Evolutionary conservation across 2,329 filamentous ascomycete species (phyloP).

Genomic region (Colletotrichum salicis): DNA sequence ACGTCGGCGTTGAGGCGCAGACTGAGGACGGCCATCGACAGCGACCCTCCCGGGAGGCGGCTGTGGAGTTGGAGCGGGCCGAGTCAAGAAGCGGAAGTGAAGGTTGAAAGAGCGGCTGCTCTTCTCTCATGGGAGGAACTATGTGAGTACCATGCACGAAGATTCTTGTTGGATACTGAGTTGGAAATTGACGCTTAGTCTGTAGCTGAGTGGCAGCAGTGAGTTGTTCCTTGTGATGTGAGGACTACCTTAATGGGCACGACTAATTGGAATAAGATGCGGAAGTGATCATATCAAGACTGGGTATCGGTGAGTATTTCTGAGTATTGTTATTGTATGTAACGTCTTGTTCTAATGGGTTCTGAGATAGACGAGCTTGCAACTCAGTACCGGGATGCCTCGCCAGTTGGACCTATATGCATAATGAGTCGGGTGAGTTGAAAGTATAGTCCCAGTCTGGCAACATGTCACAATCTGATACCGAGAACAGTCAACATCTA

Average conservation of each 20-base stretch:
- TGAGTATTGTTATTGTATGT: background rate
- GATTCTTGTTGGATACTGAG: background rate
- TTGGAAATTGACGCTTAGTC: background rate
- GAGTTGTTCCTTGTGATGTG: background rate
- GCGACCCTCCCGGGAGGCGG: background rate
- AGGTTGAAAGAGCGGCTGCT: too few relatives aligned
- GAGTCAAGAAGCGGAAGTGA: background rate
- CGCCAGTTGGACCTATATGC: constrained; percentile 21
- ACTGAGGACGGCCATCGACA: constrained; percentile 11
- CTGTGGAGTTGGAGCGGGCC: background rate
- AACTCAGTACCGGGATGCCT: constrained; percentile 5
- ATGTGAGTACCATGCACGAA: background rate
- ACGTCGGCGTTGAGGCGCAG: constrained; percentile 14
- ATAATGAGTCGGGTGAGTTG: constrained; percentile 25
- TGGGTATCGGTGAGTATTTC: constrained; percentile 19
- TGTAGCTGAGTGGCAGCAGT: constrained; percentile 31
- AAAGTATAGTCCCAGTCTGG: background rate
- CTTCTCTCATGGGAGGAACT: constrained; percentile 22
- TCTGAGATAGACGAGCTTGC: background rate
- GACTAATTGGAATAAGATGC: background rate
- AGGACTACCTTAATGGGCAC: too few relatives aligned
- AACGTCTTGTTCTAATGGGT: background rate
- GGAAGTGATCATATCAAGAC: constrained; percentile 30
- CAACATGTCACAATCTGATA: background rate
- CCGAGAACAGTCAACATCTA: constrained; percentile 54